phyloP scores from a whole-genome alignment of 768 basidiomycete species.

The Collybia sp. region DNA sequence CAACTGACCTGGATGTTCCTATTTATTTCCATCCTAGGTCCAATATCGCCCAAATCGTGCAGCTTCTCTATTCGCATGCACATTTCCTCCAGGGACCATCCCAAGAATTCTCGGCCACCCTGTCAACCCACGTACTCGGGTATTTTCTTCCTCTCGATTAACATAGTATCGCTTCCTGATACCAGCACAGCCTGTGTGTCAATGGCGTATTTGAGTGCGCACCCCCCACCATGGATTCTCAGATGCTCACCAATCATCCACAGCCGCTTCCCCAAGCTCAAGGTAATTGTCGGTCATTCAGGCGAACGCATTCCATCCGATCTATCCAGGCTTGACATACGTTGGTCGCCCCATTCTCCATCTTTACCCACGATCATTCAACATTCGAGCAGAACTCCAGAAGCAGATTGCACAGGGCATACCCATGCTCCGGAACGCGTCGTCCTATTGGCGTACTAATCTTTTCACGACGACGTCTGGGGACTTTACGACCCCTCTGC shows the following conservation, averaged over 20 bases:
- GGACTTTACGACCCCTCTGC: constrained; percentile 32
- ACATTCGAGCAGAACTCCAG: constrained; percentile 21
- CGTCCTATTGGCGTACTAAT: constrained; percentile 33
- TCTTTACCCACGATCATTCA: neutral
- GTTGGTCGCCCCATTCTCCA: constrained; percentile 14
- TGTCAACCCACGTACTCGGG: constrained; percentile 36
- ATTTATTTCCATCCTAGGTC: constrained; percentile 32
- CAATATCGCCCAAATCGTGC: constrained; percentile 21
- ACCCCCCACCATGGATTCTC: neutral
- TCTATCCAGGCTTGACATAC: constrained; percentile 31
- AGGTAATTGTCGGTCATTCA: constrained; percentile 38
- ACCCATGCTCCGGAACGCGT: constrained; percentile 31
- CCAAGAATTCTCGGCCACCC: constrained; percentile 32
- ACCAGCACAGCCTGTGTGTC: constrained; percentile 20
- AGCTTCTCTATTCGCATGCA: constrained; percentile 25
- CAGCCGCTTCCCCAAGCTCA: constrained; percentile 36
- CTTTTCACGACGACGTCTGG: constrained; percentile 36
- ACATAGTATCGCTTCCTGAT: neutral
- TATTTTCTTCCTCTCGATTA: constrained; percentile 5
- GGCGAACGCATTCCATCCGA: constrained; percentile 40
- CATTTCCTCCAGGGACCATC: constrained; percentile 25
- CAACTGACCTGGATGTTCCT: constrained; percentile 32
- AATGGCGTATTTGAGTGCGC: constrained; percentile 35
- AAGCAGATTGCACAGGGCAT: constrained; percentile 22
- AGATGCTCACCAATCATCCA: neutral